phyloP scores from a whole-genome alignment of 495 filamentous ascomycete genomes.

The Penicillium maclennaniae region DNA sequence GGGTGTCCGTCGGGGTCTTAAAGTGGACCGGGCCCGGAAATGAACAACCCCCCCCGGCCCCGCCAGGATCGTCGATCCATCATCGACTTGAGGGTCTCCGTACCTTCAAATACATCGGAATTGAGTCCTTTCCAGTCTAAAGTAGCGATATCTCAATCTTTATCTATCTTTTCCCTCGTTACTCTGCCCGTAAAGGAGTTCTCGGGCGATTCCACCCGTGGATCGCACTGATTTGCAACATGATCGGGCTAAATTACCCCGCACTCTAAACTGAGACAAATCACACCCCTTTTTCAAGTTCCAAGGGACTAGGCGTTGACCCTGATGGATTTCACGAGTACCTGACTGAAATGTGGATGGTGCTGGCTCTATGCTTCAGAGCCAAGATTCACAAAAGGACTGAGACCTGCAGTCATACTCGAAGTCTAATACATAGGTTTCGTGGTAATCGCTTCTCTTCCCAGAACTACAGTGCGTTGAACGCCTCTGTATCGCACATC shows the following conservation, averaged over 20 bases:
- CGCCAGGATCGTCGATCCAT: background rate
- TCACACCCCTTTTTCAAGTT: background rate
- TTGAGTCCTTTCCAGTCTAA: background rate
- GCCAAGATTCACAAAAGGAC: background rate
- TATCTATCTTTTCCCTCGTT: background rate
- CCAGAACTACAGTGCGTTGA: background rate
- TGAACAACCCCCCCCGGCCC: background rate
- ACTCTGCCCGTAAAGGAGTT: background rate
- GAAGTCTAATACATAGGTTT: background rate
- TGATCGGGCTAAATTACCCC: background rate
- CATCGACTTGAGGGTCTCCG: background rate
- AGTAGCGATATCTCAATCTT: background rate
- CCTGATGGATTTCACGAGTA: background rate
- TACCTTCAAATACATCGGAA: background rate
- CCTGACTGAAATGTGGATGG: background rate
- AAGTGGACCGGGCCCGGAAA: slow-evolving; percentile 3
- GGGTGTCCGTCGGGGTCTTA: background rate
- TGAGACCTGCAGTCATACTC: background rate
- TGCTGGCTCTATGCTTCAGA: background rate
- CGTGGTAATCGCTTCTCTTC: background rate
- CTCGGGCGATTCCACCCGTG: background rate
- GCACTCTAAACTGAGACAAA: background rate
- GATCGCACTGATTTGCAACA: background rate
- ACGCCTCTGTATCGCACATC: no score
- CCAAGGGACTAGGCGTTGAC: background rate